Evolutionary conservation across 2,329 filamentous ascomycete species (phyloP), one percentile per base, ranked within the genome.

Genomic region (Apiospora pterosperma): DNA sequence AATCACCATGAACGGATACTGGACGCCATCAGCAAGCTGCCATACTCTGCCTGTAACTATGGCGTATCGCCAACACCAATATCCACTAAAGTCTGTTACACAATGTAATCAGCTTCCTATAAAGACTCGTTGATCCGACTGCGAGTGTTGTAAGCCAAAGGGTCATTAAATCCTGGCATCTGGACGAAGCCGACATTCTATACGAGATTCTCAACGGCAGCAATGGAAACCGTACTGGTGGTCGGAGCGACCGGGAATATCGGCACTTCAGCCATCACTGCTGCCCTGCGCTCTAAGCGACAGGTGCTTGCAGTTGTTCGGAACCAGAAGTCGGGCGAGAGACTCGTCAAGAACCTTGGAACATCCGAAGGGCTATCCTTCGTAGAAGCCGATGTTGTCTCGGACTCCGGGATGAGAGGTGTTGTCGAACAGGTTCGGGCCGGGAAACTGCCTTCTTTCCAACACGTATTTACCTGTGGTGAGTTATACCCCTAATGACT

Each of bases 171-270:
- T 8, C 34, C 28, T 4, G 11, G 5, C 28, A 21, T 5, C 16
- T 55, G 3, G 8, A 21, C 28, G 5, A 28, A 12, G 3, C 2
- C 23, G 14, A 52, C 8, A 34, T 16, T 31, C 3, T 6, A n/a
- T 19, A 31, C 8, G 16, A n/a, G 8, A 52, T 31, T 7, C 38
- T 12, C 7, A 34, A 1, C 28, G 21, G 3, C 48, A 55, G 52
- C 19, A 58, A 69, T 68, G 66, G 66, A 76, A 61, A 77, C 75
- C 8, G 73, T 80, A 62, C 72, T 80, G 23, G 68, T 80, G 42
- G 70, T 79, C 55, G 78, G 77, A 39, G 72, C 77, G 1, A 78
- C 77, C 10, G 77, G 77, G 21, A 78, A 79, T 66, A 77, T 79
- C 59, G 77, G 78, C 66, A 66, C 75, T 6, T 67, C 76, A 4